A percentile compares a stretch with the other conserved stretches of the same genome.
Evolutionary conservation across 352 stramenopile species (phyloP).

Genomic region (Pythium dissimile): DNA sequence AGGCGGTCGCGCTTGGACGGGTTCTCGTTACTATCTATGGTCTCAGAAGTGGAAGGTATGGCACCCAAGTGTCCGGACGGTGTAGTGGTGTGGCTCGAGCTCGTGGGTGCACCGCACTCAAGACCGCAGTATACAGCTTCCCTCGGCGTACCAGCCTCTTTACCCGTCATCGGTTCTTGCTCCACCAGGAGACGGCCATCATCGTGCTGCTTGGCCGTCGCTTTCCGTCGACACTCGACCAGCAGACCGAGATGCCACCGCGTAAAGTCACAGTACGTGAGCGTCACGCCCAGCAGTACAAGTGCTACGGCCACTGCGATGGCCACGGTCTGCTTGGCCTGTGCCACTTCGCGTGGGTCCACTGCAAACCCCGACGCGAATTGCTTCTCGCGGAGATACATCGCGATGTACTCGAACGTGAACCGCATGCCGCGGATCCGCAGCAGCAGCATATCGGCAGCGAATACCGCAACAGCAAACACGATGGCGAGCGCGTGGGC

Average conservation of each 20-base stretch:
- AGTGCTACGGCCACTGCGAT: neutral
- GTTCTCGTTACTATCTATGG: too few relatives aligned
- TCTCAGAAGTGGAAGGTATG: too few relatives aligned
- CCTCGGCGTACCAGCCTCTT: too few relatives aligned
- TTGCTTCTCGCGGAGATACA: constrained; percentile 4
- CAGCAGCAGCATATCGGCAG: constrained; percentile 5
- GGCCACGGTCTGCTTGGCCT: neutral
- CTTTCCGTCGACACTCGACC: neutral
- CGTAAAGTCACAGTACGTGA: neutral
- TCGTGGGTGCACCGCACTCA: too few relatives aligned
- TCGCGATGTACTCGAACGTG: constrained; percentile 5
- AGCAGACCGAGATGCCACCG: constrained; percentile 3
- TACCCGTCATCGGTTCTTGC: too few relatives aligned
- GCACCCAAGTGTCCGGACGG: too few relatives aligned
- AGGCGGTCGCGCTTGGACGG: too few relatives aligned
- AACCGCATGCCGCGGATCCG: constrained; percentile 12
- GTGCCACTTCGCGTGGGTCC: neutral
- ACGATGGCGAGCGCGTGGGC: neutral
- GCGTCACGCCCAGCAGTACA: neutral
- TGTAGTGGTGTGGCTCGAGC: too few relatives aligned
- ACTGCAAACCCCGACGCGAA: neutral
- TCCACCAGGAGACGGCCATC: too few relatives aligned
- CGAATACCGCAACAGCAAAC: neutral
- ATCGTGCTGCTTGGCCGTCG: neutral
- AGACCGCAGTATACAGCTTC: too few relatives aligned